Evolutionary conservation across 2,329 filamentous ascomycete genomes (phyloP).

Genomic region (Hirsutella rhossiliensis): DNA sequence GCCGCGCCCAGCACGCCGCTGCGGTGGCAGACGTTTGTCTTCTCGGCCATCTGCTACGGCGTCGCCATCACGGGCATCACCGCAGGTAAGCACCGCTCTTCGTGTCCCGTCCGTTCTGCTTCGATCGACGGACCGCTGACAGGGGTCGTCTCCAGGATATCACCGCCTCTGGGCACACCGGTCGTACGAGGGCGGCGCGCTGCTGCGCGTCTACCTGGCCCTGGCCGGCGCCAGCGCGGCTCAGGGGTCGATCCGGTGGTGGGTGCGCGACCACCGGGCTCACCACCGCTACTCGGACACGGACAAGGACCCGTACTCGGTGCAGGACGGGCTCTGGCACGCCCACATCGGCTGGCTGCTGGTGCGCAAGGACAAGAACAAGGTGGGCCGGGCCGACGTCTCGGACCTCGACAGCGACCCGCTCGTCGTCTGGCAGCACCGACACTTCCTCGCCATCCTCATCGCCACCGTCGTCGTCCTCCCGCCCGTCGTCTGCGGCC

Average conservation of each 20-base stretch:
- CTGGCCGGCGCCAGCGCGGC: slow-evolving; percentile 73
- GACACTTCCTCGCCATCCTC: slow-evolving; percentile 67
- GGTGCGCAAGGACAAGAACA: slow-evolving; percentile 77
- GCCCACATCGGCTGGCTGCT: slow-evolving; percentile 78
- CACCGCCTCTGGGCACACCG: slow-evolving; percentile 78
- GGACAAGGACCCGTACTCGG: slow-evolving; percentile 83
- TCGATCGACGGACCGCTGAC: background rate
- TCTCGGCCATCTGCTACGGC: background rate
- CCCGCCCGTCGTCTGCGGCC: slow-evolving; percentile 62
- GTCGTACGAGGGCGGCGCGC: slow-evolving; percentile 65
- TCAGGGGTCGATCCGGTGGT: slow-evolving; percentile 80
- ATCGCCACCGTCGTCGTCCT: slow-evolving; percentile 59
- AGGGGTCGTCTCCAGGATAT: slow-evolving; percentile 15
- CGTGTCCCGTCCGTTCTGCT: background rate
- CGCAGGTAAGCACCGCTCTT: background rate
- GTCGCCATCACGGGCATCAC: background rate
- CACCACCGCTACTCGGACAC: slow-evolving; percentile 90
- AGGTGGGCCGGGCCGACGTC: slow-evolving; percentile 81
- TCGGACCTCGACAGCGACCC: slow-evolving; percentile 78
- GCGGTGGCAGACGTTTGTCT: background rate
- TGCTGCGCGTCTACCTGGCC: slow-evolving; percentile 72
- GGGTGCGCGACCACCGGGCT: slow-evolving; percentile 74
- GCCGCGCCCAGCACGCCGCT: background rate
- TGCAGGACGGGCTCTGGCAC: slow-evolving; percentile 78
- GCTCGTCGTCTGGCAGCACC: slow-evolving; percentile 80